phyloP scores from a whole-genome alignment of 768 basidiomycete genomes.

The Agaricus subrufescens region DNA sequence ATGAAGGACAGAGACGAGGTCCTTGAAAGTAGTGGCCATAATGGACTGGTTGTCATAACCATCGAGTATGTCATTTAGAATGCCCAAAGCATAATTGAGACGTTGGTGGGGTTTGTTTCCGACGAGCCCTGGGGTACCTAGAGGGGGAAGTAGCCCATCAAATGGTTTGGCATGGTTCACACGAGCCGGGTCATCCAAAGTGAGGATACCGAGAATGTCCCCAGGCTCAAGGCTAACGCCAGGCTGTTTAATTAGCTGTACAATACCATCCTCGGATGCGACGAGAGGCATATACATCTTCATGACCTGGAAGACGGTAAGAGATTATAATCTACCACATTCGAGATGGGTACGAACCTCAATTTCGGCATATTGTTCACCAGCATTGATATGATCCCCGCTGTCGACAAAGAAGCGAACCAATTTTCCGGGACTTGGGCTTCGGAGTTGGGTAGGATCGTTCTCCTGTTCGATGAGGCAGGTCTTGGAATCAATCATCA shows the following conservation, averaged over 20 bases:
- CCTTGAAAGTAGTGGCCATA: conserved; percentile 83
- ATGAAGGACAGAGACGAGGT: conserved; percentile 77
- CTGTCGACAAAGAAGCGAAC: conserved; percentile 93
- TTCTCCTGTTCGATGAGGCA: conserved; percentile 99
- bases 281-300: conserved; percentile 99
- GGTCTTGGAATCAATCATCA: conserved; percentile 97
- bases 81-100: conserved; percentile 64
- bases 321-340: neutral
- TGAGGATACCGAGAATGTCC: conserved; percentile 95
- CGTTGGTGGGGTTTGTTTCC: conserved; percentile 91
- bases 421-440: conserved; percentile 95
- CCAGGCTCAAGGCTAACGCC: conserved; percentile 96
- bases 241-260: conserved; percentile 97
- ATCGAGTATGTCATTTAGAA: conserved; percentile 87
- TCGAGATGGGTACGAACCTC: conserved; percentile 53
- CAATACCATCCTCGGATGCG: conserved; percentile 88
- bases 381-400: conserved; percentile 95
- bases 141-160: conserved; percentile 84
- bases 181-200: conserved; percentile 91
- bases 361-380: conserved; percentile 97
- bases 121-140: conserved; percentile 81
- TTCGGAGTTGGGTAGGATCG: conserved; percentile 94
- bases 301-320: conserved; percentile 60
- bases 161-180: conserved; percentile 99
- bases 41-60: conserved; percentile 96